Evolutionary conservation across 352 stramenopile species (phyloP).

Genomic region (Pythium rishiriense): DNA sequence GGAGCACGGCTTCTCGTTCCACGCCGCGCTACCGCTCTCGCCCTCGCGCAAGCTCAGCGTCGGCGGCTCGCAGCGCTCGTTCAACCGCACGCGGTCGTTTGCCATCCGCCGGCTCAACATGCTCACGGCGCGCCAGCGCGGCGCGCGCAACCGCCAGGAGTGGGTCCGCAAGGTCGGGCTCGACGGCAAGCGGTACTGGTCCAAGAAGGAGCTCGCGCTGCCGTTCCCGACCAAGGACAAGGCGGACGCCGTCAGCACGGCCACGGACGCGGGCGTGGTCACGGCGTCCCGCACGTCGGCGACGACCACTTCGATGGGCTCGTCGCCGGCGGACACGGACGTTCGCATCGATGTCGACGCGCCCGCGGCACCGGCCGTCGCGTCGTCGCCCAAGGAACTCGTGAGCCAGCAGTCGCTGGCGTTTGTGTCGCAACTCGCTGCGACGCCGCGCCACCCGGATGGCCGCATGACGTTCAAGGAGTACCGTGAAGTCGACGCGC

Average conservation of each 20-base stretch:
- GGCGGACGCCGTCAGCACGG: not conserved
- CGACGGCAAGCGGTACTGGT: constrained; percentile 85
- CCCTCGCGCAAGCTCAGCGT: constrained; percentile 41
- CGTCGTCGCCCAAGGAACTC: constrained; percentile 43
- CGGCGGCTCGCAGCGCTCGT: constrained; percentile 53
- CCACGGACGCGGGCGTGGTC: not conserved
- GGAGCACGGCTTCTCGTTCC: constrained; percentile 78
- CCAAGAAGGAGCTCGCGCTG: constrained; percentile 67
- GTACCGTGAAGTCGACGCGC: constrained; percentile 65
- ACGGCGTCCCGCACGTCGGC: constrained; percentile 10
- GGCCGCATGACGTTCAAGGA: constrained; percentile 89
- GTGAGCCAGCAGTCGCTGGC: constrained; percentile 81
- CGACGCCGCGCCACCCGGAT: constrained; percentile 78
- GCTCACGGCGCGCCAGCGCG: constrained; percentile 80
- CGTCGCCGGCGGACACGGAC: constrained; percentile 20
- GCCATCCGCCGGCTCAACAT: constrained; percentile 87
- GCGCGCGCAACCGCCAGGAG: constrained; percentile 77
- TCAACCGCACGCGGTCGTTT: constrained; percentile 87
- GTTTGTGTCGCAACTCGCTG: constrained; percentile 84
- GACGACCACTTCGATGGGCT: constrained; percentile 18
- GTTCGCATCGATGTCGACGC: constrained; percentile 23
- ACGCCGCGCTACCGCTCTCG: constrained; percentile 26
- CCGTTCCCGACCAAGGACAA: constrained; percentile 22
- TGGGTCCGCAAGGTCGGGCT: constrained; percentile 83
- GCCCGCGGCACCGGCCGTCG: not conserved